Percentiles rank a stretch among this genome's conserved stretches.
These are phyloP conservation scores for Alternaria atra DNA, from an alignment of 2,329 filamentous ascomycete genomes.

Conservation along the genomic window DNA sequence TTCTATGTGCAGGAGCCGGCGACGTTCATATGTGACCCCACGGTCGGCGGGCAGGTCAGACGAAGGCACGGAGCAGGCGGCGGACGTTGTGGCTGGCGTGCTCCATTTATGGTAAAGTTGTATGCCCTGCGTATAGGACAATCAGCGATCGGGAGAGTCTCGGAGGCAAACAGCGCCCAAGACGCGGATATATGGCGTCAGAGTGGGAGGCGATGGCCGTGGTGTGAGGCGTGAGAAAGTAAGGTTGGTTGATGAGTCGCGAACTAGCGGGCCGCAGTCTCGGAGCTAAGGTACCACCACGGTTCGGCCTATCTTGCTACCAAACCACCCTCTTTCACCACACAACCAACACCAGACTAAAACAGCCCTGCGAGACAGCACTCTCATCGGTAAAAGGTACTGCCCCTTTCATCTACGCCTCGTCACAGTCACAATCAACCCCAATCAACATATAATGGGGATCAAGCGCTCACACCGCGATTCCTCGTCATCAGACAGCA, in stretches of 20 bases:
- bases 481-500: slow-evolving; percentile 54
- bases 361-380: slow-evolving; percentile 15
- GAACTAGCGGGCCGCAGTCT: slow-evolving; percentile 18
- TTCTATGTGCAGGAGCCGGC: slow-evolving; percentile 33
- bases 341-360: slow-evolving; percentile 5
- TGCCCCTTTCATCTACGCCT: slow-evolving; percentile 29
- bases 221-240: slow-evolving; percentile 26
- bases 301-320: neutral
- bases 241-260: slow-evolving; percentile 17
- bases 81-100: slow-evolving; percentile 58
- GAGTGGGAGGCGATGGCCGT: slow-evolving; percentile 20
- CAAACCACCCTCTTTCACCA: slow-evolving; percentile 1
- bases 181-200: slow-evolving; percentile 30
- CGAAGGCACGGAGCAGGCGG: slow-evolving; percentile 61
- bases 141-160: slow-evolving; percentile 34
- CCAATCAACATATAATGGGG: slow-evolving; percentile 55
- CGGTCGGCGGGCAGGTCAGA: slow-evolving; percentile 66
- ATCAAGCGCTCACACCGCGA: slow-evolving; percentile 67
- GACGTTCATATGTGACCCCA: slow-evolving; percentile 56
- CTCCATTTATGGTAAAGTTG: slow-evolving; percentile 65
- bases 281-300: slow-evolving; percentile 18
- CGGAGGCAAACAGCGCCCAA: slow-evolving; percentile 37
- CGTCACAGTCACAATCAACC: slow-evolving; percentile 19
- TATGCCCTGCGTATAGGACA: slow-evolving; percentile 46
- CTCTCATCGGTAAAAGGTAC: slow-evolving; percentile 36